A percentile compares a stretch with the other conserved stretches of the same genome.
Conservation (phyloP, 108 stramenopile genomes). For the Skeletonema marinoi region DNA sequence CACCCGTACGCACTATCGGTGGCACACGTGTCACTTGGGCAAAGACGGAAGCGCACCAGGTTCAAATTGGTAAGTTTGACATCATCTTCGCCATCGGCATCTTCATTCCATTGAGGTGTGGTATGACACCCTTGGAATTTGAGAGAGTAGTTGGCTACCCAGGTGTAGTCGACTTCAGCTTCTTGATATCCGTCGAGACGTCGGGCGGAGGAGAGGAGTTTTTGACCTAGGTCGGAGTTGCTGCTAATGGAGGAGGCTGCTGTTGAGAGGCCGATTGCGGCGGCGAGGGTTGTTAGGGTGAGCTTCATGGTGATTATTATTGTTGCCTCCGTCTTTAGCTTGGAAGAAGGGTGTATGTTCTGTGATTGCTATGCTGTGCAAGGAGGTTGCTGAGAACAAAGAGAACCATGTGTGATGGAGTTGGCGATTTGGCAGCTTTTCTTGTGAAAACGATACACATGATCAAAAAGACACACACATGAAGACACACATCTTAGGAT, state of each 20-base stretch:
- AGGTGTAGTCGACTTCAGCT: constrained; percentile 50
- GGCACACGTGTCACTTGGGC: constrained; percentile 67
- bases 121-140: constrained; percentile 89
- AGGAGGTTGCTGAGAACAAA: too few species aligned
- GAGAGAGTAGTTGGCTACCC: constrained; percentile 40
- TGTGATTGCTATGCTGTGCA: neutral
- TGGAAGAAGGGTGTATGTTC: neutral
- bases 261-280: constrained; percentile 8
- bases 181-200: constrained; percentile 37
- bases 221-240: constrained; percentile 52
- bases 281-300: constrained; percentile 6
- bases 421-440: neutral
- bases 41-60: constrained; percentile 83
- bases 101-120: constrained; percentile 76
- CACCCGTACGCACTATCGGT: constrained; percentile 63
- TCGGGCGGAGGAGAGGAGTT: constrained; percentile 68
- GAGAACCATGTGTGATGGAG: neutral
- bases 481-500: too few species aligned
- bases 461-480: too few species aligned
- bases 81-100: constrained; percentile 59
- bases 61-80: constrained; percentile 75
- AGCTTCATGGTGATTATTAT: constrained; percentile 20
- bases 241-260: constrained; percentile 47
- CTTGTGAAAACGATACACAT: too few species aligned
- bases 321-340: neutral